Conservation (phyloP, 1,139 yeast genomes). For the Suhomyces ambrosiae region DNA sequence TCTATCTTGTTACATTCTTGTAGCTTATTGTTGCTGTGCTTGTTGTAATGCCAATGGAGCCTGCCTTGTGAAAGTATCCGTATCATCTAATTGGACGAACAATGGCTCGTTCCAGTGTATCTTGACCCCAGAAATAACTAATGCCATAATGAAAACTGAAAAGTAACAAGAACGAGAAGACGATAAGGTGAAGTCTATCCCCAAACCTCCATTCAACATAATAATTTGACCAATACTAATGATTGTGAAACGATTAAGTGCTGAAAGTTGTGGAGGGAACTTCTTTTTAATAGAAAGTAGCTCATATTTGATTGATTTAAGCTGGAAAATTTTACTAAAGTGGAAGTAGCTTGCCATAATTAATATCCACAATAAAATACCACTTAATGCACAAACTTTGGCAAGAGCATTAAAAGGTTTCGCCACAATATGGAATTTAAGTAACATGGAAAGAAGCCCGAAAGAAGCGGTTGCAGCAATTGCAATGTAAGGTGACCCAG, state of each 20-base stretch:
- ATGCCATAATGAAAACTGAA: constrained; percentile 13
- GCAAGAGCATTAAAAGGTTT: constrained; percentile 14
- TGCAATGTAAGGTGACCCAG: constrained; percentile 24
- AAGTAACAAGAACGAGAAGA: constrained; percentile 17
- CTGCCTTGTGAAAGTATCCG: constrained; percentile 12
- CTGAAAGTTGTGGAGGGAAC: constrained; percentile 3
- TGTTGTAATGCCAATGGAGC: constrained; percentile 2
- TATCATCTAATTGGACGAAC: constrained; percentile 11
- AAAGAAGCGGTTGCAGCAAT: constrained; percentile 23
- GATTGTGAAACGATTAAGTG: constrained; percentile 12
- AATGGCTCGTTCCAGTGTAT: constrained; percentile 13
- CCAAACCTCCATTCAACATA: constrained; percentile 17
- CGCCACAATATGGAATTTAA: constrained; percentile 18
- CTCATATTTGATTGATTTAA: constrained; percentile 1
- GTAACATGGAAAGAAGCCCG: constrained; percentile 21
- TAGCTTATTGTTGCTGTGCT: too few relatives aligned
- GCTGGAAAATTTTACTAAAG: constrained; percentile 13
- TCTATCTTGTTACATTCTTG: too few relatives aligned
- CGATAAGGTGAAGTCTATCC: constrained; percentile 7
- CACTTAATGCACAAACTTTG: constrained; percentile 27
- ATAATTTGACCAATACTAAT: constrained; percentile 17
- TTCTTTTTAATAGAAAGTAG: not conserved
- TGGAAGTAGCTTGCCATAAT: constrained; percentile 19
- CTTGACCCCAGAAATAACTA: constrained; percentile 6
- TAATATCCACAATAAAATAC: constrained; percentile 27